Conservation (phyloP, 176 grass and related monocot species). For the Oryza nivara region DNA sequence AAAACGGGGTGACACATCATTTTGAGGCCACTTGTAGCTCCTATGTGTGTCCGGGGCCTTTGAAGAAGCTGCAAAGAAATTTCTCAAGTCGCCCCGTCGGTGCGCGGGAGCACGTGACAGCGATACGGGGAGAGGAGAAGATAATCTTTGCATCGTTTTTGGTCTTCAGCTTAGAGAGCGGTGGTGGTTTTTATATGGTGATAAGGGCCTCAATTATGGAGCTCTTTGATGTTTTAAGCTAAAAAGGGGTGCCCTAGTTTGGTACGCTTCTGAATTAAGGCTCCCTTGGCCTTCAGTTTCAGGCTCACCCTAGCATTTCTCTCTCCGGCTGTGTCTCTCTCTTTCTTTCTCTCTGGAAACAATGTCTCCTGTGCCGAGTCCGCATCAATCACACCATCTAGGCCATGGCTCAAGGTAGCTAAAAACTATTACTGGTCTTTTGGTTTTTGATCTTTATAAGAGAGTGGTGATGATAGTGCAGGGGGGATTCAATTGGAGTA, state of each 20-base stretch:
- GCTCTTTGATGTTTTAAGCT: constrained; percentile 33
- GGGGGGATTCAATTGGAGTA: constrained; percentile 9
- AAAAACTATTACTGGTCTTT: neutral
- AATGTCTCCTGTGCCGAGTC: constrained; percentile 61
- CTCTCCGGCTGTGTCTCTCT: neutral
- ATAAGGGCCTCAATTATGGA: constrained; percentile 34
- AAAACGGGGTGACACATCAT: constrained; percentile 21
- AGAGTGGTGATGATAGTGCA: neutral
- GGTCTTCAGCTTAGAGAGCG: constrained; percentile 31
- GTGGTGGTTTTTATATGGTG: constrained; percentile 20
- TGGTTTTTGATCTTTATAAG: neutral
- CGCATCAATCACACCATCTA: constrained; percentile 41
- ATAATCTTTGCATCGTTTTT: constrained; percentile 53
- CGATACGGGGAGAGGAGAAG: constrained; percentile 52
- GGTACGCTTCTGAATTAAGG: constrained; percentile 49
- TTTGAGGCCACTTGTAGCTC: constrained; percentile 46
- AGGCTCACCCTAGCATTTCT: neutral
- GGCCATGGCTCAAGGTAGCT: constrained; percentile 49
- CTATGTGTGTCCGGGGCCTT: neutral
- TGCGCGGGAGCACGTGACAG: constrained; percentile 63
- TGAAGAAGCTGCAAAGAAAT: constrained; percentile 49
- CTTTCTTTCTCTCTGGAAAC: neutral
- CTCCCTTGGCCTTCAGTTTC: neutral
- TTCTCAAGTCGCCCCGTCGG: constrained; percentile 53
- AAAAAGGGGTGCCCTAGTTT: constrained; percentile 43